These are phyloP conservation scores for Cutaneotrichosporon cavernicola DNA, from an alignment of 1,284 basidiomycete species.

Conservation along the genomic window DNA sequence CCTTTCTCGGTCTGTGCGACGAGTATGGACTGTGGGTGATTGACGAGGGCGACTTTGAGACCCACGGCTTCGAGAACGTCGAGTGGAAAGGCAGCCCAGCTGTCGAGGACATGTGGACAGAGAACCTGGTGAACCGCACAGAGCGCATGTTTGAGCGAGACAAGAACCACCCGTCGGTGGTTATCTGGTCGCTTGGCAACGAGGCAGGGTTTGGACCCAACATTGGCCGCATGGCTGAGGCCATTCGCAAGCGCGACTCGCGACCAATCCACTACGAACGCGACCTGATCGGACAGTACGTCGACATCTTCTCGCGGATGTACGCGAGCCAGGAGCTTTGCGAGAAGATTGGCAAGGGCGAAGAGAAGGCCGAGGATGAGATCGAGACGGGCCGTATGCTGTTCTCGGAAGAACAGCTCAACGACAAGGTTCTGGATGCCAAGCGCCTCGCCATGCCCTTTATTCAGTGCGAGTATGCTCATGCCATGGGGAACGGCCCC, in stretches of 20 bases:
- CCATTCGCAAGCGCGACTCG: conserved; percentile 24
- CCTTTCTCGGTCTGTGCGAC: conserved; percentile 31
- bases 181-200: conserved; percentile 35
- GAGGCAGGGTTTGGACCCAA: conserved; percentile 29
- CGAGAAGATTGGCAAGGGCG: conserved; percentile 23
- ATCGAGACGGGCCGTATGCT: conserved; percentile 25
- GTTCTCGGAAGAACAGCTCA: conserved; percentile 14
- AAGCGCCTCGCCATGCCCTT: conserved; percentile 25
- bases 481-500: conserved; percentile 36
- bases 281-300: conserved; percentile 20
- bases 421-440: conserved; percentile 18
- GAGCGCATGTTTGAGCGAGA: conserved; percentile 32
- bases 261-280: conserved; percentile 34
- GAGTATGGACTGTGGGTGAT: conserved; percentile 36
- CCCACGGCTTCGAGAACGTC: conserved; percentile 29
- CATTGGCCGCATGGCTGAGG: conserved; percentile 27
- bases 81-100: conserved; percentile 27
- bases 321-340: conserved; percentile 25
- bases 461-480: conserved; percentile 31
- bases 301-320: conserved; percentile 32
- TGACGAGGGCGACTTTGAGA: conserved; percentile 35
- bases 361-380: conserved; percentile 19
- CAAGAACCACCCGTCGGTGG: conserved; percentile 34
- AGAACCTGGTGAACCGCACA: conserved; percentile 24
- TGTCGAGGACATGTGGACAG: conserved; percentile 16